These are phyloP conservation scores for Nasturtium officinale DNA, from an alignment of 345 rosid species.

Conservation along the genomic window DNA sequence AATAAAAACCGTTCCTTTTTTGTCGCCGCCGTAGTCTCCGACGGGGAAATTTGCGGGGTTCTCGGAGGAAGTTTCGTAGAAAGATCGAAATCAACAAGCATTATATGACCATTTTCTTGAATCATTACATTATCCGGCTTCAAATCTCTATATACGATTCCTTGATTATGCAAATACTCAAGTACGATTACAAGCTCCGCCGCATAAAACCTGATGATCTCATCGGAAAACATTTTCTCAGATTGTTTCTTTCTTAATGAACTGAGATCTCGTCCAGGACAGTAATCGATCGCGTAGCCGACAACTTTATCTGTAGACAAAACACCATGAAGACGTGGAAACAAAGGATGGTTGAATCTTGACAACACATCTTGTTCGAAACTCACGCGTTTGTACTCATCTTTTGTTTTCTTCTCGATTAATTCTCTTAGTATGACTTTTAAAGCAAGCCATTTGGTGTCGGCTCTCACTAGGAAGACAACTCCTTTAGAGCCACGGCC, in stretches of 20 bases:
- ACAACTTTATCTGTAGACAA: constrained; percentile 62
- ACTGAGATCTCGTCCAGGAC: constrained; percentile 74
- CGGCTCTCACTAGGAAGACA: constrained; percentile 58
- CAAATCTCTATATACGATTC: constrained; percentile 78
- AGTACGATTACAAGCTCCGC: constrained; percentile 80
- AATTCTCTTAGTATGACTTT: constrained; percentile 65
- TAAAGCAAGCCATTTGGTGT: constrained; percentile 55
- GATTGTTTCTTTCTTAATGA: constrained; percentile 61
- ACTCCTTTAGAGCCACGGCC: constrained; percentile 92
- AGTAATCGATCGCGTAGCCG: constrained; percentile 84
- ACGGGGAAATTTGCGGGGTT: constrained; percentile 32
- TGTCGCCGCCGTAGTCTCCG: neutral
- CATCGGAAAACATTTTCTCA: constrained; percentile 76
- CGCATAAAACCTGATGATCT: constrained; percentile 75
- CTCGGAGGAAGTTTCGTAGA: constrained; percentile 60
- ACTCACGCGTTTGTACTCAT: constrained; percentile 44
- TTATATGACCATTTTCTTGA: constrained; percentile 78
- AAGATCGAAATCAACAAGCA: constrained; percentile 94
- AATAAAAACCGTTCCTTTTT: constrained; percentile 31
- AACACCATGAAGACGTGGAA: constrained; percentile 71
- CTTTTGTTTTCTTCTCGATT: constrained; percentile 51
- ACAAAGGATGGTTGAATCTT: constrained; percentile 61
- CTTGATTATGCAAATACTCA: constrained; percentile 67
- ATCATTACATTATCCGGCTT: constrained; percentile 83
- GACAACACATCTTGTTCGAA: constrained; percentile 67